phyloP scores from a whole-genome alignment of 768 basidiomycete genomes.

The Tubosaeta sp. region DNA sequence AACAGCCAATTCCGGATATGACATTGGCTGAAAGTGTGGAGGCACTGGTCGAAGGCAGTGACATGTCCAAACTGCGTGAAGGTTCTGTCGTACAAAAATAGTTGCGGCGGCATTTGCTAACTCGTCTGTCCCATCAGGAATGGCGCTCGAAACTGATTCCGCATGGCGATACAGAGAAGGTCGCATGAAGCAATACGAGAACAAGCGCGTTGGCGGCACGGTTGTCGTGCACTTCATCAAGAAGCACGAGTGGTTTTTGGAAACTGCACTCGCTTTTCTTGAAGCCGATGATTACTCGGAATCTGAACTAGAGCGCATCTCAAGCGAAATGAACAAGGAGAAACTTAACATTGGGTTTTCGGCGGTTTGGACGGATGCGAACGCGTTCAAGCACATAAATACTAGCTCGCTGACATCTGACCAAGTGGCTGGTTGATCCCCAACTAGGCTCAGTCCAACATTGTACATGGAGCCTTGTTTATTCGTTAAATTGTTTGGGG shows the following conservation, averaged over 20 bases:
- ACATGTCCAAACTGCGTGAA: constrained; percentile 69
- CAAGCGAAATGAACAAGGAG: constrained; percentile 7
- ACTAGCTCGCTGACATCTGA: constrained; percentile 5
- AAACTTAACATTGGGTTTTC: constrained; percentile 19
- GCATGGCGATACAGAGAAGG: constrained; percentile 77
- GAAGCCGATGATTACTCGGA: constrained; percentile 73
- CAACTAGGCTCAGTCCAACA: neutral
- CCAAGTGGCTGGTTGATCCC: neutral
- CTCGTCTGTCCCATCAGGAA: constrained; percentile 36
- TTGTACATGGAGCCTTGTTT: constrained; percentile 8
- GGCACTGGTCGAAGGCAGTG: constrained; percentile 89
- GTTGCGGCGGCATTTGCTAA: constrained; percentile 1
- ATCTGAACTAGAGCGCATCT: constrained; percentile 20
- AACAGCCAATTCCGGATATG: constrained; percentile 62
- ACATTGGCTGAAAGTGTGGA: constrained; percentile 73
- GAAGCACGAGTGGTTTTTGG: constrained; percentile 94
- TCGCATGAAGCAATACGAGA: constrained; percentile 56
- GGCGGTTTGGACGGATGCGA: constrained; percentile 29
- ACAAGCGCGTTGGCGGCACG: constrained; percentile 81
- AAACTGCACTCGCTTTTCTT: constrained; percentile 85
- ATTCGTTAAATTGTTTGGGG: constrained; percentile 17
- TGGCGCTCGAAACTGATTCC: constrained; percentile 53
- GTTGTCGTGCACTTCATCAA: constrained; percentile 97
- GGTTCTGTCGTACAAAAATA: constrained; percentile 34
- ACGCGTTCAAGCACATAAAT: constrained; percentile 16